Conservation (phyloP, 2,329 filamentous ascomycete species). For the Tolypocladium ovalisporum region DNA sequence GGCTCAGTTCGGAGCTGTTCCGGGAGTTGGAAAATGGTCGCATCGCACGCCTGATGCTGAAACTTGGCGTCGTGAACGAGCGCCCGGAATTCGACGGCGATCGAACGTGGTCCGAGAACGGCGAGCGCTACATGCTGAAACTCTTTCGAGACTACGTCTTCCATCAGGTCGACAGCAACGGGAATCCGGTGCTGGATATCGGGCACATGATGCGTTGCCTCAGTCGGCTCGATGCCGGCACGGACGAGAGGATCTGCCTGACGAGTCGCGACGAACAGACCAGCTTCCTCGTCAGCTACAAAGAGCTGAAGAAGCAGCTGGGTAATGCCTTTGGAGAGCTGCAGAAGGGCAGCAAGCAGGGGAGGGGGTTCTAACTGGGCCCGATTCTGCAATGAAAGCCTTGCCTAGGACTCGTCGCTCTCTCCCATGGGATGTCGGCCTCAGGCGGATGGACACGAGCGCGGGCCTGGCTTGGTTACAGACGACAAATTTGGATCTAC, state of each 20-base stretch:
- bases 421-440: background rate
- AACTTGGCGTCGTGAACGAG: conserved; percentile 82
- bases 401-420: no score
- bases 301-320: conserved; percentile 66
- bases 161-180: conserved; percentile 82
- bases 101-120: conserved; percentile 77
- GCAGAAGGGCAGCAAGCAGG: conserved; percentile 32
- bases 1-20: conserved; percentile 58
- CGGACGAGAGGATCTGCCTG: conserved; percentile 75
- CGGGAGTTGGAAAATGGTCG: conserved; percentile 86
- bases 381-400: background rate
- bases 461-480: background rate
- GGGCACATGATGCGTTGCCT: conserved; percentile 79
- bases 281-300: conserved; percentile 78
- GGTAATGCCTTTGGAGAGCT: conserved; percentile 47
- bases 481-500: background rate
- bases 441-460: background rate
- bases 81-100: conserved; percentile 75
- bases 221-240: conserved; percentile 86
- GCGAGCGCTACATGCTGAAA: conserved; percentile 85
- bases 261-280: conserved; percentile 86
- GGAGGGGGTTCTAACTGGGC: conserved; percentile 22
- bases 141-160: conserved; percentile 96
- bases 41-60: conserved; percentile 66
- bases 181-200: conserved; percentile 73